phyloP scores from a whole-genome alignment of 305 asterid species.

The Solanum hybrid region DNA sequence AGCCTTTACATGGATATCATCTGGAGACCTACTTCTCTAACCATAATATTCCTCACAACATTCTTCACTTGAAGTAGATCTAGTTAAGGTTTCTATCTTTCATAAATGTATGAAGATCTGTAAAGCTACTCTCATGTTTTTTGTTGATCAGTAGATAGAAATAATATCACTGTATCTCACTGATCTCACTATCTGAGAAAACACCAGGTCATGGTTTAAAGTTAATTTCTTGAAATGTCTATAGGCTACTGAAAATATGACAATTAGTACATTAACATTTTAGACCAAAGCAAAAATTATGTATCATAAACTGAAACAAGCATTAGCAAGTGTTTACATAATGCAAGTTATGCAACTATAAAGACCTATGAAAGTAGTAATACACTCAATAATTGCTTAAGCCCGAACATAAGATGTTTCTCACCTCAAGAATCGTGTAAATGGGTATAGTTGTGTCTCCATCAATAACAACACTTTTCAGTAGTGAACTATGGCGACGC shows the following conservation, averaged over 20 bases:
- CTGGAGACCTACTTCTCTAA: neutral
- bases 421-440: constrained; percentile 88
- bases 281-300: neutral
- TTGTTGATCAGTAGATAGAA: neutral
- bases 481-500: constrained; percentile 91
- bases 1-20: neutral
- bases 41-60: neutral
- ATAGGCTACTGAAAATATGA: neutral
- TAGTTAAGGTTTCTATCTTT: neutral
- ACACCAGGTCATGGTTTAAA: neutral
- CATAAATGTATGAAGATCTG: neutral
- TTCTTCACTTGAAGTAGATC: neutral
- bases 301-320: neutral
- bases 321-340: neutral
- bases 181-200: neutral
- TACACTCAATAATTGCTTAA: neutral
- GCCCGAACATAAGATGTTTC: neutral
- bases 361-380: neutral
- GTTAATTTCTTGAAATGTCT: neutral
- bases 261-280: neutral
- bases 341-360: neutral
- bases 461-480: constrained; percentile 83
- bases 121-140: neutral
- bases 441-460: constrained; percentile 76
- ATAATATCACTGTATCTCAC: neutral